Evolutionary conservation across 306 rosid genomes (phyloP).

Genomic region (Cucurbita argyrosperma): DNA sequence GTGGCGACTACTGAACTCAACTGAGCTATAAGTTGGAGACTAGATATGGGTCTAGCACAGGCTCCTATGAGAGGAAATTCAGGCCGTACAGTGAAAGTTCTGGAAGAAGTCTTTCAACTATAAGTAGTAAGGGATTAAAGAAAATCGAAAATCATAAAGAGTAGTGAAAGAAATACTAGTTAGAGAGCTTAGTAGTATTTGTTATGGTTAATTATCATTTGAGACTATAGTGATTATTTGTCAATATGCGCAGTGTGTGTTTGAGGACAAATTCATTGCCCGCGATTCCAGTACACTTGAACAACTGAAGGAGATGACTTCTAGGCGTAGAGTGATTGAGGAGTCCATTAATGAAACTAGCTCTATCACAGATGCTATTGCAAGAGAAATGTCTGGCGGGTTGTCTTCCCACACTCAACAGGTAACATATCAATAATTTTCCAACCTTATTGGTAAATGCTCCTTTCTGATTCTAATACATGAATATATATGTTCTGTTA

Average conservation of each 20-base stretch:
- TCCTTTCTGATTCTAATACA: neutral
- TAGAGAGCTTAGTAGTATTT: neutral
- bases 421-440: conserved; percentile 21
- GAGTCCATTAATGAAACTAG: conserved; percentile 47
- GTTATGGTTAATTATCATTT: neutral
- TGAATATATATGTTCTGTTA: neutral
- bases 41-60: too few species aligned
- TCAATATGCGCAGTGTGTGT: conserved; percentile 42
- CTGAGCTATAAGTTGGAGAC: too few species aligned
- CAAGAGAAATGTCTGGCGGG: conserved; percentile 74
- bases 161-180: neutral
- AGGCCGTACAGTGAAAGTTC: too few species aligned
- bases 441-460: neutral
- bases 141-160: neutral
- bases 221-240: neutral
- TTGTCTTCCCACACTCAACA: conserved; percentile 46
- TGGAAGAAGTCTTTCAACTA: neutral
- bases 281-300: conserved; percentile 57
- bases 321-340: conserved; percentile 57
- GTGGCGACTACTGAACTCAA: too few species aligned
- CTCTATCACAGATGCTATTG: conserved; percentile 54
- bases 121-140: neutral
- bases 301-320: conserved; percentile 65
- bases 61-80: too few species aligned
- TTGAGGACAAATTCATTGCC: conserved; percentile 44